Conservation (phyloP, 2,329 filamentous ascomycete species). For the Fonsecaea pugnacius region DNA sequence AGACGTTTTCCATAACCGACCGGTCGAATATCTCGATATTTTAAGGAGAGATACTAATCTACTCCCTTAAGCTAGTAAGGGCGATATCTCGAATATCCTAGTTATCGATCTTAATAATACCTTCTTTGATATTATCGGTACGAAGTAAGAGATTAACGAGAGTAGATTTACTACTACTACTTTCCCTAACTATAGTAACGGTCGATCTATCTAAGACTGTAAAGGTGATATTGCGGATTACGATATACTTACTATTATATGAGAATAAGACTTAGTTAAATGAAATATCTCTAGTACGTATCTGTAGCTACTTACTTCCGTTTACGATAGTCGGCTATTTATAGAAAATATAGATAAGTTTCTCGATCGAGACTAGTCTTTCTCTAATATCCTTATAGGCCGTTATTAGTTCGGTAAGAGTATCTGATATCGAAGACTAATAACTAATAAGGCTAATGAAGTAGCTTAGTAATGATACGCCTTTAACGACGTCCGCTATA, state of each 20-base stretch:
- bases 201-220: constrained; percentile 54
- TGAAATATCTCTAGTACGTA: neutral
- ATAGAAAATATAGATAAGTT: constrained; percentile 53
- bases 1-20: constrained; percentile 66
- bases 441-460: constrained; percentile 69
- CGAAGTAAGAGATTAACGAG: constrained; percentile 76
- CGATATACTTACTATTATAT: neutral
- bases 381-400: constrained; percentile 39
- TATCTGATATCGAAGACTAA: constrained; percentile 58
- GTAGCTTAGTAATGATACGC: constrained; percentile 55
- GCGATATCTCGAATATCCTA: constrained; percentile 64
- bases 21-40: constrained; percentile 67
- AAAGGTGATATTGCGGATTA: neutral
- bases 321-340: constrained; percentile 52
- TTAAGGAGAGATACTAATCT: constrained; percentile 67
- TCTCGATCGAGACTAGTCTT: constrained; percentile 64
- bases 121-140: constrained; percentile 57
- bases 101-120: constrained; percentile 57
- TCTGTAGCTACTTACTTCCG: neutral
- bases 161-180: constrained; percentile 97
- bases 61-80: constrained; percentile 60
- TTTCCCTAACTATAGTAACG: constrained; percentile 75
- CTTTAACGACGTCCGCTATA: constrained; percentile 56
- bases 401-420: constrained; percentile 53
- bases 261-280: constrained; percentile 41